Conservation (phyloP, 75 land plant species). For the Picea sitchensis region DNA sequence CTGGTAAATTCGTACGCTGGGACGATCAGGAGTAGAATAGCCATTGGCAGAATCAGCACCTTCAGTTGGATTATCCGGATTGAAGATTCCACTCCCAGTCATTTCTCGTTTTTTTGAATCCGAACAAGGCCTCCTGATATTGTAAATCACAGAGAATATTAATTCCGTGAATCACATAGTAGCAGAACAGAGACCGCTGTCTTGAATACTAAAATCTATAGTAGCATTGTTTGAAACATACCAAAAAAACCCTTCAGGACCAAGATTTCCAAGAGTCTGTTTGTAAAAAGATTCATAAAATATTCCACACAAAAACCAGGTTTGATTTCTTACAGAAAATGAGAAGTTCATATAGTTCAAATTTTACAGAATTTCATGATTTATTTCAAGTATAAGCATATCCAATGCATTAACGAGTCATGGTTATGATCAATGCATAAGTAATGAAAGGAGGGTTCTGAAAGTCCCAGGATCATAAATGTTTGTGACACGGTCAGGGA, state of each 20-base stretch:
- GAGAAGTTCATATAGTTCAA: no score
- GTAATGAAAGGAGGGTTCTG: no score
- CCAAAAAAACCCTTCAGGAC: background rate
- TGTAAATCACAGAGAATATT: background rate
- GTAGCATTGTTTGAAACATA: background rate
- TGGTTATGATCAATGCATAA: no score
- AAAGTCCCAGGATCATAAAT: no score
- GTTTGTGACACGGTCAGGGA: no score
- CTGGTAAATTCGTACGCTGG: conserved; percentile 72
- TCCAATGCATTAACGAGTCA: no score
- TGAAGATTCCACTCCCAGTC: conserved; percentile 95
- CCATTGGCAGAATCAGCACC: conserved; percentile 27
- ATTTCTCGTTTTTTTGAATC: conserved; percentile 80
- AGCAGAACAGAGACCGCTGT: background rate
- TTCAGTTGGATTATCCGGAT: conserved; percentile 32
- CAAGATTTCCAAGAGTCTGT: no score
- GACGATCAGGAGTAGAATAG: conserved; percentile 31
- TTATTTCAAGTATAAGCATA: no score
- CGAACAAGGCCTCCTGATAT: conserved; percentile 86
- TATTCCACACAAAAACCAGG: no score
- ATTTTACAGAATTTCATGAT: no score
- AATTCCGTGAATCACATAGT: background rate
- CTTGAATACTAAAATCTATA: background rate
- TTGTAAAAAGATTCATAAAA: no score
- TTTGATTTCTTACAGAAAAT: no score